Percentiles rank a stretch among this genome's conserved stretches.
phyloP scores from a whole-genome alignment of 148 eudicot species.

The Amaranthus cruentus region DNA sequence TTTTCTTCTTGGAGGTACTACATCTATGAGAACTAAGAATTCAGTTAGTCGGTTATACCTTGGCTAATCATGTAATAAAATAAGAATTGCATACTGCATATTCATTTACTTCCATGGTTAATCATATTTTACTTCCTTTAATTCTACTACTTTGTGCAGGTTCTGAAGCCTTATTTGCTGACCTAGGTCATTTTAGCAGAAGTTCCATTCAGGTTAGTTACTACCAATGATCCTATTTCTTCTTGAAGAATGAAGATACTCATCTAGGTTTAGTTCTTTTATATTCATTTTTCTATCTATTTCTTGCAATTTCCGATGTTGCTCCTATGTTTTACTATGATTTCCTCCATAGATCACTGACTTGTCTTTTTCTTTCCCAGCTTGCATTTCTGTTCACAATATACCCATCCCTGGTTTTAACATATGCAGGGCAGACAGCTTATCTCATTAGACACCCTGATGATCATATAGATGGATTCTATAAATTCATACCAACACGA shows the following conservation, averaged over 20 bases:
- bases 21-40: too few species aligned
- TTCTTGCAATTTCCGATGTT: neutral
- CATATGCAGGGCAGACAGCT: conserved; percentile 81
- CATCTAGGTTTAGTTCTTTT: neutral
- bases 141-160: conserved; percentile 33
- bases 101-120: too few species aligned
- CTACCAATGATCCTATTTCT: neutral
- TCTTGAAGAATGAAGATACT: neutral
- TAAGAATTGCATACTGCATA: too few species aligned
- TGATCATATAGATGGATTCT: conserved; percentile 48
- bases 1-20: neutral
- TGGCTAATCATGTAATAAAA: too few species aligned
- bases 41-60: too few species aligned
- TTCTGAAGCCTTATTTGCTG: conserved; percentile 74
- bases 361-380: conserved; percentile 27
- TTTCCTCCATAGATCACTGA: neutral
- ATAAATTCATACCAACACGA: conserved; percentile 52
- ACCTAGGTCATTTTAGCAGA: conserved; percentile 59
- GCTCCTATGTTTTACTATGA: neutral
- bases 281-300: neutral
- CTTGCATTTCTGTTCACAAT: conserved; percentile 51
- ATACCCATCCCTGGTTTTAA: conserved; percentile 60
- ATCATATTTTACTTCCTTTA: neutral
- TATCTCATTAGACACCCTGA: conserved; percentile 60
- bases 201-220: conserved; percentile 52